phyloP scores from a whole-genome alignment of 2,329 filamentous ascomycete species.

The Kalmusia sp. region DNA sequence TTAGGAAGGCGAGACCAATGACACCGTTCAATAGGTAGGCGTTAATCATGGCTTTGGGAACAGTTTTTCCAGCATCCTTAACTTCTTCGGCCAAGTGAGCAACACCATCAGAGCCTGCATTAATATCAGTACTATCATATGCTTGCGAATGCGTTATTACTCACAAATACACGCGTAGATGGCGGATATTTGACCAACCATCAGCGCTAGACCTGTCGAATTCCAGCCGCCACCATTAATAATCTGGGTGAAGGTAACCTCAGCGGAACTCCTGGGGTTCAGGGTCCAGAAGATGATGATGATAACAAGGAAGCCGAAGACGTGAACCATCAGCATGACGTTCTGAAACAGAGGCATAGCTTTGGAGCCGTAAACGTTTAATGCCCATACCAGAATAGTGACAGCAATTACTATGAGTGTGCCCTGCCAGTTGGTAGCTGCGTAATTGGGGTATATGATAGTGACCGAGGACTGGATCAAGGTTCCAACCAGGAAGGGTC shows the following conservation, averaged over 20 bases:
- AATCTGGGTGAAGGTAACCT: constrained; percentile 42
- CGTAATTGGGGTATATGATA: constrained; percentile 52
- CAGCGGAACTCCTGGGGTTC: constrained; percentile 35
- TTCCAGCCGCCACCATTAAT: constrained; percentile 50
- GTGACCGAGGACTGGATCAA: constrained; percentile 55
- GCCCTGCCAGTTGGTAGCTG: constrained; percentile 54
- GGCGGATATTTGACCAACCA: constrained; percentile 51
- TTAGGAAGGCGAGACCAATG: constrained; percentile 44
- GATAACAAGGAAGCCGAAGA: constrained; percentile 54
- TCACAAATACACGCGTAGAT: constrained; percentile 34
- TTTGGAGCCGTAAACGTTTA: constrained; percentile 48
- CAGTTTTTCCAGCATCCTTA: constrained; percentile 44
- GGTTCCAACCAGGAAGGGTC: constrained; percentile 56
- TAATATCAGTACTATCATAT: neutral
- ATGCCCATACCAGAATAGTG: constrained; percentile 50
- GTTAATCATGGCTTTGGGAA: constrained; percentile 51
- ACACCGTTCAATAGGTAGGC: constrained; percentile 49
- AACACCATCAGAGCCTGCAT: constrained; percentile 38
- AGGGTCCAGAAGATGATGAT: constrained; percentile 49
- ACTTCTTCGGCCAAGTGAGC: constrained; percentile 55
- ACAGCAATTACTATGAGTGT: constrained; percentile 58
- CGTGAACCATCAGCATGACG: constrained; percentile 48
- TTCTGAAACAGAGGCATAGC: constrained; percentile 45
- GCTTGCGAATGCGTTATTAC: neutral
- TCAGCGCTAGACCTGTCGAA: constrained; percentile 44